Evolutionary conservation across 345 rosid species (phyloP).

Genomic region (Microthlaspi erraticum): DNA sequence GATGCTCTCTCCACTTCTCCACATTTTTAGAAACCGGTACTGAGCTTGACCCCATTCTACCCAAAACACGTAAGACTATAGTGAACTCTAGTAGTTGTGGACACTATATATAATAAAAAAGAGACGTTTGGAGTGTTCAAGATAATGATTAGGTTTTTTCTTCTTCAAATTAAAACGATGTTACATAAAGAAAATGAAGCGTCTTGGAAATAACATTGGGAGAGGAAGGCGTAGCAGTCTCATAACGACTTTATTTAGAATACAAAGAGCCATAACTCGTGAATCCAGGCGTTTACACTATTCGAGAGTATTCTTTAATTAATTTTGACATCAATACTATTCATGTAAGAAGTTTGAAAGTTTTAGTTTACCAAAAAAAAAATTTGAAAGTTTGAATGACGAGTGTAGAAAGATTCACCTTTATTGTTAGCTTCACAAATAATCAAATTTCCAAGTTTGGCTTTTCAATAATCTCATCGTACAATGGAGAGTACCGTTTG

Average conservation of each 20-base stretch:
- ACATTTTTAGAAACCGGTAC: neutral
- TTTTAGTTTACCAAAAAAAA: too few species aligned
- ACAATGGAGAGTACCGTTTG: too few species aligned
- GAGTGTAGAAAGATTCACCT: too few species aligned
- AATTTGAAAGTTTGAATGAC: too few species aligned
- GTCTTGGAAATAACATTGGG: neutral
- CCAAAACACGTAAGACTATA: too few species aligned
- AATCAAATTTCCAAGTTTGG: too few species aligned
- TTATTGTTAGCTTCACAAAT: too few species aligned
- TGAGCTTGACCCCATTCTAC: neutral
- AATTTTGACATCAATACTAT: too few species aligned
- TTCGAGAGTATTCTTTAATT: too few species aligned
- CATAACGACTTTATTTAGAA: neutral
- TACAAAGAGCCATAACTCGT: neutral
- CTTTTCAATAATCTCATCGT: too few species aligned
- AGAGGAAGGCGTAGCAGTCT: neutral
- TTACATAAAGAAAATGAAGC: neutral
- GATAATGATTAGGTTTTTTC: neutral
- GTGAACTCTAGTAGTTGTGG: too few species aligned
- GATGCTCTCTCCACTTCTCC: slow-evolving; percentile 14
- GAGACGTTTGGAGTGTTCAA: neutral
- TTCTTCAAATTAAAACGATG: neutral
- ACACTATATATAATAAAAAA: neutral
- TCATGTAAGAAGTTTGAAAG: too few species aligned
- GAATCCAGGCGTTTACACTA: neutral